These are phyloP conservation scores for Penicillium fuscoglaucum DNA, from an alignment of 2,329 filamentous ascomycete species.

Conservation along the genomic window DNA sequence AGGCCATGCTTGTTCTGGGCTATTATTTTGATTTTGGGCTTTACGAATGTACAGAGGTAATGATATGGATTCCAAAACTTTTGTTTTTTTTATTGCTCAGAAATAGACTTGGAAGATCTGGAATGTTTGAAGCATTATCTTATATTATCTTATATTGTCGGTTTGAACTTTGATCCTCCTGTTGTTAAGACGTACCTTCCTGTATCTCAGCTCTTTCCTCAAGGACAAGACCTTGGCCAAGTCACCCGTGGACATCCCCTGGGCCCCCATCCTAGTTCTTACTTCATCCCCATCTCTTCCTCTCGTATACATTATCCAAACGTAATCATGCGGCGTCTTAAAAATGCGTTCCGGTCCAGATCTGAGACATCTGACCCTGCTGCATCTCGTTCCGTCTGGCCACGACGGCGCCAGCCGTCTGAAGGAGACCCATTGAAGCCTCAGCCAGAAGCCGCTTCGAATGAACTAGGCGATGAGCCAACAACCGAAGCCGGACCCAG, in stretches of 20 bases:
- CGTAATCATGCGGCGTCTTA: conserved; percentile 18
- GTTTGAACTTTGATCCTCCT: neutral
- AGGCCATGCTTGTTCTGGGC: conserved; percentile 3
- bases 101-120: conserved; percentile 27
- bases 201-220: conserved; percentile 1
- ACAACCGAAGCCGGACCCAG: neutral
- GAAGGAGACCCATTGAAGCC: conserved; percentile 12
- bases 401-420: conserved; percentile 14
- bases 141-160: neutral
- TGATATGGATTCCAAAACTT: conserved; percentile 23
- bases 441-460: conserved; percentile 4
- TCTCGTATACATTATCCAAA: conserved; percentile 9
- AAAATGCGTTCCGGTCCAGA: conserved; percentile 12
- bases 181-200: neutral
- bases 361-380: conserved; percentile 1
- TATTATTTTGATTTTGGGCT: conserved; percentile 17
- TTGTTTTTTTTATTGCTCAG: conserved; percentile 21
- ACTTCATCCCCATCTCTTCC: conserved; percentile 6
- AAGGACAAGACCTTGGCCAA: neutral
- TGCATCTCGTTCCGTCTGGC: conserved; percentile 14
- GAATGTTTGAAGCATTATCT: conserved; percentile 22
- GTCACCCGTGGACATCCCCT: neutral
- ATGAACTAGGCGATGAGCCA: neutral
- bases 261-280: conserved; percentile 1
- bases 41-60: conserved; percentile 35